phyloP scores from a whole-genome alignment of 768 basidiomycete genomes.

The Lactifluus volemus region DNA sequence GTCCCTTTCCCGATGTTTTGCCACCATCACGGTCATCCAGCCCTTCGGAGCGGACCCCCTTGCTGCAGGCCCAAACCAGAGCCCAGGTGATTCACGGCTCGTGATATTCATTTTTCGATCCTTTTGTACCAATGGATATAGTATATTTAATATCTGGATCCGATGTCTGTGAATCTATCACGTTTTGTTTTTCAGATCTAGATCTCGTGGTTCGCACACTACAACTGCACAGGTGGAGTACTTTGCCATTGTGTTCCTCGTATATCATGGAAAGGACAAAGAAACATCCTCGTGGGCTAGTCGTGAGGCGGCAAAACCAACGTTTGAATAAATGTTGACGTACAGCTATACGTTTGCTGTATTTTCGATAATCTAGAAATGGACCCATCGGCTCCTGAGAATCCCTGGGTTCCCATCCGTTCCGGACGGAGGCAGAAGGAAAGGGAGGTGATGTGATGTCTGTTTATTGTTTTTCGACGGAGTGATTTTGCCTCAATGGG shows the following conservation, averaged over 20 bases:
- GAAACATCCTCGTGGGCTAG: not conserved
- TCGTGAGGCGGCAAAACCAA: not conserved
- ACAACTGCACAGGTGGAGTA: not conserved
- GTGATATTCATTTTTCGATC: slow-evolving; percentile 10
- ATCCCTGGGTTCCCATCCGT: not conserved
- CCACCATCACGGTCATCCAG: slow-evolving; percentile 4
- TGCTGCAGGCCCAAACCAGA: slow-evolving; percentile 3
- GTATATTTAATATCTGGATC: slow-evolving; percentile 16
- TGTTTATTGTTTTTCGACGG: slow-evolving; percentile 15
- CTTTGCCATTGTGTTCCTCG: not conserved
- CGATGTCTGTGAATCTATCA: slow-evolving; percentile 10
- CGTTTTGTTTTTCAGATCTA: slow-evolving; percentile 11
- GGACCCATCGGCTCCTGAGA: not conserved
- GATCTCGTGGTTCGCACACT: not conserved
- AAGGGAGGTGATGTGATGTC: slow-evolving; percentile 5
- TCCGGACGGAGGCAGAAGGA: not conserved
- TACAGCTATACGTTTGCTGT: not conserved
- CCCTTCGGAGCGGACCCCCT: slow-evolving; percentile 13
- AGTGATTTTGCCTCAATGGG: slow-evolving; percentile 11
- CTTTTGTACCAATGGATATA: slow-evolving; percentile 10
- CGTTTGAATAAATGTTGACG: not conserved
- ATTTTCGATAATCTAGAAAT: not conserved
- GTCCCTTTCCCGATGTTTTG: not conserved
- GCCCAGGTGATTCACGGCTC: slow-evolving; percentile 5
- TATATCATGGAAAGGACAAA: not conserved